These are phyloP conservation scores for Huntiella bhutanensis DNA, from an alignment of 2,329 filamentous ascomycete genomes.

Conservation along the genomic window DNA sequence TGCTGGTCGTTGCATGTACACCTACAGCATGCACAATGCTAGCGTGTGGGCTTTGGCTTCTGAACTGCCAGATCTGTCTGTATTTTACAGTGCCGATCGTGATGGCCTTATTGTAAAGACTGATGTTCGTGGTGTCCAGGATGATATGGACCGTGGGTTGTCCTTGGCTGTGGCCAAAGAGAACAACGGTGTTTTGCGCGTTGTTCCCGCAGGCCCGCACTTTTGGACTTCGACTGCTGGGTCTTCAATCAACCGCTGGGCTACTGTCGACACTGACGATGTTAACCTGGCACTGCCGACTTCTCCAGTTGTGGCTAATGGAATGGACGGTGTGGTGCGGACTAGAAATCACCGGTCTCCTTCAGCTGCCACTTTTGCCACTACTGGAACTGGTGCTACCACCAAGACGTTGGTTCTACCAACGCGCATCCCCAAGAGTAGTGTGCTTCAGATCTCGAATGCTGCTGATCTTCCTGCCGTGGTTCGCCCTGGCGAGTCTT, in stretches of 20 bases:
- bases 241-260: conserved; percentile 85
- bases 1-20: conserved; percentile 91
- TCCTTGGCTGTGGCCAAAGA: conserved; percentile 86
- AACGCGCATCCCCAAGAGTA: conserved; percentile 52
- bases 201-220: conserved; percentile 51
- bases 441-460: conserved; percentile 67
- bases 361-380: conserved; percentile 5
- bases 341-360: conserved; percentile 4
- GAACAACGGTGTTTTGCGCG: conserved; percentile 58
- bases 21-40: conserved; percentile 95
- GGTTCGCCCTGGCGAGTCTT: conserved; percentile 32
- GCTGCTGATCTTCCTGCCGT: conserved; percentile 55
- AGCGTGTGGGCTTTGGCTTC: conserved; percentile 95
- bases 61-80: conserved; percentile 61
- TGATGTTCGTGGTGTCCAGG: conserved; percentile 54
- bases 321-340: neutral
- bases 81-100: conserved; percentile 90
- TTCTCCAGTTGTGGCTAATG: neutral
- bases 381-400: conserved; percentile 13
- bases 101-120: conserved; percentile 93
- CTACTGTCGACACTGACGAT: conserved; percentile 63
- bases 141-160: conserved; percentile 61
- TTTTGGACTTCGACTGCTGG: conserved; percentile 82
- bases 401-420: conserved; percentile 25
- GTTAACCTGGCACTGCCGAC: conserved; percentile 35